Base-by-base conservation (phyloP, 768 basidiomycete species). In the Dictyophora rubrovolvata region DNA sequence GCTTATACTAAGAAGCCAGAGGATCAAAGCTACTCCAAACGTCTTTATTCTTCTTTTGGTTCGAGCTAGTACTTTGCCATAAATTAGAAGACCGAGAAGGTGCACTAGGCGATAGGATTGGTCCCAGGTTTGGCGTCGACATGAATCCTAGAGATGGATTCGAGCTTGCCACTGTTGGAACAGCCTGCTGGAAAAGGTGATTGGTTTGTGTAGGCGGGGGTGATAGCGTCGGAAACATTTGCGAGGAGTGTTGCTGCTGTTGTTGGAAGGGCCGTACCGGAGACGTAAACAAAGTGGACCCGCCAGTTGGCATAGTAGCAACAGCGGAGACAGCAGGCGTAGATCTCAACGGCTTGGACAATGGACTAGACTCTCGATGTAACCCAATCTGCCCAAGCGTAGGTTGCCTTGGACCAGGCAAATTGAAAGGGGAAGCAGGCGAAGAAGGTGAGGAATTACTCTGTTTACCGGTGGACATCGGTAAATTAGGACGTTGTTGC, bases 1-100 rank as follows among this genome's bases (percentile, higher is more conserved):
- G 34, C n/a, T 51, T 21, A 10, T n/a, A 18, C 5, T n/a, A 56
- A 62, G 70, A 86, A 54, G 79, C 76, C 49, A 89, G 72, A 12
- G 89, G 89, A 73, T 92, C 89, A 67, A 92, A 92, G 68, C 88
- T 89, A 21, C 81, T 82, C 86, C 86, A 89, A 60, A 84, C 83
- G 63, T 83, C 78, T 64, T 85, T 86, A 34, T 82, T 77, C 14
- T 77, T 64, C 51, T 75, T 77, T 62, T 82, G 57, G 36, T 33
- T 82, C 16, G 75, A 69, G 6, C 74, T 63, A 9, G 63, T 33
- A 18, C 67, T 62, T 66, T 62, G 69, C 46, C 77, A 71, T 11
- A 79, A 74, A 61, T 81, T 81, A 28, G 79, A 67, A 33, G 83
- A 82, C 67, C 77, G 83, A 17, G 82, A 83, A 2, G 89, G 89